Percentiles rank a stretch among this genome's conserved stretches.
Conservation (phyloP, 2,329 filamentous ascomycete genomes). For the Fusarium sp. region DNA sequence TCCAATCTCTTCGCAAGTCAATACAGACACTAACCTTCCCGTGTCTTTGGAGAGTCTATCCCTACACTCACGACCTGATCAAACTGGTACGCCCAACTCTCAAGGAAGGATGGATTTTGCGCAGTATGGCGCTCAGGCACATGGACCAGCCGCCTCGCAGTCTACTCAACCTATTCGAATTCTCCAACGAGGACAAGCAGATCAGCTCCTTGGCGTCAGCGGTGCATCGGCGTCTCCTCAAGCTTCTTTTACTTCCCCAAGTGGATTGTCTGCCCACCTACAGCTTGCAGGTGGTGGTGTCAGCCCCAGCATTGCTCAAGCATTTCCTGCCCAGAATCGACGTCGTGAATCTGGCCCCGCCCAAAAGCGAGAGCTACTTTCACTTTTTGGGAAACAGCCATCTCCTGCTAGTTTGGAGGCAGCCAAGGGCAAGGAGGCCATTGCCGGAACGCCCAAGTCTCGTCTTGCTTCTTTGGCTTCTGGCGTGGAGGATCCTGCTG, state of each 20-base stretch:
- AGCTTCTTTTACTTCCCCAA: conserved; percentile 40
- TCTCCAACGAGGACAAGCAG: conserved; percentile 51
- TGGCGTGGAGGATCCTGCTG: conserved; percentile 48
- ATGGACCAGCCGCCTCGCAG: conserved; percentile 12
- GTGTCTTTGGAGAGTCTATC: conserved; percentile 40
- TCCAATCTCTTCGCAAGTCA: conserved; percentile 29
- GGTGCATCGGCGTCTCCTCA: conserved; percentile 35
- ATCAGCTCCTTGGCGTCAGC: conserved; percentile 35
- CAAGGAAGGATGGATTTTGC: conserved; percentile 31
- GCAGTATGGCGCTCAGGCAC: conserved; percentile 26
- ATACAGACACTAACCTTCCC: conserved; percentile 25
- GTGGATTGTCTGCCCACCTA: conserved; percentile 33
- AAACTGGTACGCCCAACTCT: conserved; percentile 25
- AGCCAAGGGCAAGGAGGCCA: conserved; percentile 42
- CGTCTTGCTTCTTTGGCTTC: conserved; percentile 59
- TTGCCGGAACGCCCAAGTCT: conserved; percentile 45
- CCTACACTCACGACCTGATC: conserved; percentile 26
- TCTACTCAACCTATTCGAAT: conserved; percentile 48
- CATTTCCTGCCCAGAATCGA: conserved; percentile 34
- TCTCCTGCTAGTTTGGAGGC: conserved; percentile 41
- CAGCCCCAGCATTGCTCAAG: conserved; percentile 34
- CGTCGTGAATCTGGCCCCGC: conserved; percentile 46
- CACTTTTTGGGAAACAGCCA: conserved; percentile 67
- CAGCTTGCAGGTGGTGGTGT: conserved; percentile 26
- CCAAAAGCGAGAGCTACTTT: conserved; percentile 60